These are phyloP conservation scores for Penicillium odoratum DNA, from an alignment of 495 filamentous ascomycete species.

Conservation along the genomic window DNA sequence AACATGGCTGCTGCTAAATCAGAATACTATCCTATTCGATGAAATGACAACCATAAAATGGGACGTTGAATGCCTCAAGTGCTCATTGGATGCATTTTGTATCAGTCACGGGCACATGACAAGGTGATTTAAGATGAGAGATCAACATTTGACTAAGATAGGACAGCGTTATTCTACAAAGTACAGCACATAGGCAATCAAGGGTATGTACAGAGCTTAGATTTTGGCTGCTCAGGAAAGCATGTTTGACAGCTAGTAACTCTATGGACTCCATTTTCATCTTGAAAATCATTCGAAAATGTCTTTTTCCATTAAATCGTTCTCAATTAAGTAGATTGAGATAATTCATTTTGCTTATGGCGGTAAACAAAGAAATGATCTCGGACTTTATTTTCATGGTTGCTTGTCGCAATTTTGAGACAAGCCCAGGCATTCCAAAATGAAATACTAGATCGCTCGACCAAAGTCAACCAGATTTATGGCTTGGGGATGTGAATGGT, in stretches of 20 bases:
- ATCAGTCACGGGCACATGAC: too few relatives aligned
- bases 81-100: too few relatives aligned
- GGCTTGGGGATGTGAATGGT: conserved; percentile 96
- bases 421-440: conserved; percentile 18
- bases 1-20: too few relatives aligned
- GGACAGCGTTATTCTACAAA: too few relatives aligned
- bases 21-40: too few relatives aligned
- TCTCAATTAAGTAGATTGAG: conserved; percentile 27
- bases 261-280: neutral
- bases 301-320: conserved; percentile 10
- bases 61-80: too few relatives aligned
- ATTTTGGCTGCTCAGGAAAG: neutral
- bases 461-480: conserved; percentile 36
- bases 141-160: too few relatives aligned
- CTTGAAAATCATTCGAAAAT: neutral
- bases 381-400: conserved; percentile 24
- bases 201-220: neutral
- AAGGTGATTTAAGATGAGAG: too few relatives aligned
- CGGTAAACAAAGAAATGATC: conserved; percentile 12
- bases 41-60: too few relatives aligned
- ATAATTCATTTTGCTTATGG: conserved; percentile 19
- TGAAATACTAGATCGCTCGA: conserved; percentile 13
- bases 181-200: too few relatives aligned
- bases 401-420: conserved; percentile 17
- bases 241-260: too few relatives aligned